Base-by-base conservation (phyloP, 164 flowering plant genomes). In the Stephania japonica region DNA sequence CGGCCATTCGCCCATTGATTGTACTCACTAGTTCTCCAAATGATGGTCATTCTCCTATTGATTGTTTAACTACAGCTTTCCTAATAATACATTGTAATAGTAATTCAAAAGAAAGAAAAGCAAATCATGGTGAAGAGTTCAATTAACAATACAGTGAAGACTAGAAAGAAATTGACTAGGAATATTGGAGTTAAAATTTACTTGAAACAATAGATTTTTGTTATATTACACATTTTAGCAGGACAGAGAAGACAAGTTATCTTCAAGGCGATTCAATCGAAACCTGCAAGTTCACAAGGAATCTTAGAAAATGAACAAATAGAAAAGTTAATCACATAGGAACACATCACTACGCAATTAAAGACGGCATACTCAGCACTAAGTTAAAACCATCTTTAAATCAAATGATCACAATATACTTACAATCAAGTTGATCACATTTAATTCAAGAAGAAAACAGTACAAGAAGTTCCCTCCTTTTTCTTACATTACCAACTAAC, bases 401-500 rank as follows among this genome's bases (percentile, higher is more conserved):
- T 21, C 65, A 70, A 70, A 14, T 26, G 11, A 50, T 50, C 9
- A 23, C 16, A 14, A 68, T n/a, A n/a, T n/a, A 5, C 72, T 13
- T 25, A 32, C 23, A 50, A 26, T 19, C 42, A n/a, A 72, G 13
- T 50, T n/a, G 59, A 50, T 50, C 62, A 56, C 19, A 56, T 56
- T 56, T 56, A 56, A 32, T 13, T 25, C 9, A 70, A 44, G n/a
- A 25, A 43, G 61, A 59, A 47, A 18, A 25, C n/a, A 73, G 65
- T 65, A 65, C 42, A 43, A 47, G 49, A 47, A 56, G 19, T 10
- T 6, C 62, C n/a, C 62, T 16, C 19, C 62, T 19, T 16, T 19
- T 53, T 16, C 6, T 56, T 32, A 32, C 38, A 7, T 21, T n/a
- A 53, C 6, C 42, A 8, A 19, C 70, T 71, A 78, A 74, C 80